Base-by-base conservation (phyloP, 208 protist genomes). In the Leishmania tarentolae region DNA sequence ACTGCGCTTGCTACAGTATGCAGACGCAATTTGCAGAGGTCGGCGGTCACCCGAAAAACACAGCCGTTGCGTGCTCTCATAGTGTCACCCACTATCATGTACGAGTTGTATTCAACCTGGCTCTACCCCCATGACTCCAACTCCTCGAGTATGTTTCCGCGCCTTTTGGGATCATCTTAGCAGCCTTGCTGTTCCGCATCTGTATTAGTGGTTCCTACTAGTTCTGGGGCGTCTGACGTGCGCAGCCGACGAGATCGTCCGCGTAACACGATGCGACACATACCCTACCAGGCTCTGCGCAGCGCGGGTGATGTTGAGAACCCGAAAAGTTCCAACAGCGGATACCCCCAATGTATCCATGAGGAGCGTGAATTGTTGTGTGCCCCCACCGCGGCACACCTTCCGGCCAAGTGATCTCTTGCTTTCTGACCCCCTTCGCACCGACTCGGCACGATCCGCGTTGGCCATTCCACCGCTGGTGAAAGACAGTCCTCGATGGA, bases 381-480 rank as follows among this genome's bases (percentile, higher is more conserved):
- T 57, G 76, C 76, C 2, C 47, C 50, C 46, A 61, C 35, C 50
- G 46, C 24, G 31, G 52, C 37, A 21, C 68, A n/a, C 31, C 59
- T 11, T 15, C 8, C n/a, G 52, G 42, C 11, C 52, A n/a, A 9
- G 35, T 46, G 76, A 75, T 35, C 71, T 78, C 61, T 24, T 74
- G 15, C 24, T 74, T 13, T 11, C 40, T 1, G 76, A 47, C 61
- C 46, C 70, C 4, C 76, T 19, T 47, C 28, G 24, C 72, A 72
- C 53, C 21, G 66, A 37, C 11, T 31, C 73, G 50, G 56, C 24
- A 31, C 24, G 37, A 11, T 31, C 77, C 1, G 52, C 83, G 56
- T 78, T 89, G 28, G n/a, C 66, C 28, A 77, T 87, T 53, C 86
- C 83, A 1, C 61, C 66, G n/a, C 73, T 42, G 42, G 80, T 83